Evolutionary conservation across 352 stramenopile species (phyloP).

Genomic region (Pythium periplocum): DNA sequence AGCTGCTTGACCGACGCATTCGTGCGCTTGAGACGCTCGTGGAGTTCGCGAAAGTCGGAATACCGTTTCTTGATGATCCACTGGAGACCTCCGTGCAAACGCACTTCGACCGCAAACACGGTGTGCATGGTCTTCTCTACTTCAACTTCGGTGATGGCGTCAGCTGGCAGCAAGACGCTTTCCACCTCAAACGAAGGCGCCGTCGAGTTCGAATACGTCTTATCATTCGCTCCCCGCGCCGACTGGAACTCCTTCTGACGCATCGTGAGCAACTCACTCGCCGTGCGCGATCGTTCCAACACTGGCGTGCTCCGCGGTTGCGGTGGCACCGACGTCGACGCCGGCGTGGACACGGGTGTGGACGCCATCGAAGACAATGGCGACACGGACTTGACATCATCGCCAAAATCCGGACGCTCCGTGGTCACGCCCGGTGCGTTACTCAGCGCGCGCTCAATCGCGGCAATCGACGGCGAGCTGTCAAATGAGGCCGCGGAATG

Average conservation of each 20-base stretch:
- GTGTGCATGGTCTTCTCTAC: slow-evolving; percentile 83
- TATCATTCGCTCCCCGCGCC: slow-evolving; percentile 33
- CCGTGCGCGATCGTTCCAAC: slow-evolving; percentile 67
- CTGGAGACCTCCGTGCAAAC: slow-evolving; percentile 69
- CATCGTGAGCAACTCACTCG: slow-evolving; percentile 62
- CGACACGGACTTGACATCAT: slow-evolving; percentile 5
- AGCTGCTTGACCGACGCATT: slow-evolving; percentile 74
- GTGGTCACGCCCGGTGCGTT: slow-evolving; percentile 27
- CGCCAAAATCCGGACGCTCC: slow-evolving; percentile 23
- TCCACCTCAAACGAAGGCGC: slow-evolving; percentile 81
- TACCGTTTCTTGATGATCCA: slow-evolving; percentile 89
- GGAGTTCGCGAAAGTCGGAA: slow-evolving; percentile 84
- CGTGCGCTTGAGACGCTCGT: slow-evolving; percentile 77
- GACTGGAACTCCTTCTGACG: slow-evolving; percentile 42
- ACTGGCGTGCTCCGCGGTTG: slow-evolving; percentile 29
- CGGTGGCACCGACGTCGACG: not conserved
- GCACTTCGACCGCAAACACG: slow-evolving; percentile 76
- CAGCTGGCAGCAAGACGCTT: slow-evolving; percentile 60
- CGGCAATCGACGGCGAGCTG: slow-evolving; percentile 36
- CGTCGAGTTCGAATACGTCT: slow-evolving; percentile 20
- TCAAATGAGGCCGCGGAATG: slow-evolving; percentile 37
- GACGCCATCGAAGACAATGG: not conserved
- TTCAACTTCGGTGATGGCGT: slow-evolving; percentile 69
- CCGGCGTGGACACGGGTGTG: not conserved
- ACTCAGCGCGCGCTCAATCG: slow-evolving; percentile 29